Percentiles rank a stretch among this genome's conserved stretches.
Conservation (phyloP, 495 filamentous ascomycete species). For the Zalerion maritima region DNA sequence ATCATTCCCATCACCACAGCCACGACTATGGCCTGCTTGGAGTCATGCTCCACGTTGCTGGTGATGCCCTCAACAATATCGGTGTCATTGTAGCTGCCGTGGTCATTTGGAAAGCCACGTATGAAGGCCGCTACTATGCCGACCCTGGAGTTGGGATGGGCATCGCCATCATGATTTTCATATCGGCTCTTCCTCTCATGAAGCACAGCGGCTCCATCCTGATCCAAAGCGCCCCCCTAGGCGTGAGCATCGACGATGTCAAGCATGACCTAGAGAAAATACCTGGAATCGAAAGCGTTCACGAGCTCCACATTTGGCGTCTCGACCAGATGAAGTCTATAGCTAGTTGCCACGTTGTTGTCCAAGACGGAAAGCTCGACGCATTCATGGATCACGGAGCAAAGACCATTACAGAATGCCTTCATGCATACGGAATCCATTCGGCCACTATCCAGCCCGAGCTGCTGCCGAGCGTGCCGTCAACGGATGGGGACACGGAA, state of each 20-base stretch:
- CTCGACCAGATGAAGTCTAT: slow-evolving; percentile 80
- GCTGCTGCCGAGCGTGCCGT: slow-evolving; percentile 10
- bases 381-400: slow-evolving; percentile 75
- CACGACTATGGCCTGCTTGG: slow-evolving; percentile 50
- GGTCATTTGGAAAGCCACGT: slow-evolving; percentile 62
- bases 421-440: slow-evolving; percentile 89
- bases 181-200: slow-evolving; percentile 70
- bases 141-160: slow-evolving; percentile 73
- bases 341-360: slow-evolving; percentile 72
- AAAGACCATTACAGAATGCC: slow-evolving; percentile 57
- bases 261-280: slow-evolving; percentile 74
- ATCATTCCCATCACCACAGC: slow-evolving; percentile 13
- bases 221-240: slow-evolving; percentile 69
- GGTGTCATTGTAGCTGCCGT: slow-evolving; percentile 81
- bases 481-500: neutral
- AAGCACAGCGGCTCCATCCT: slow-evolving; percentile 81
- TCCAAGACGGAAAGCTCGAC: slow-evolving; percentile 40
- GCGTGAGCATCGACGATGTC: slow-evolving; percentile 68
- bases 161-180: slow-evolving; percentile 82
- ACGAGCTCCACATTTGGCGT: slow-evolving; percentile 92
- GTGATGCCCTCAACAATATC: slow-evolving; percentile 84
- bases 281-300: slow-evolving; percentile 64
- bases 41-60: slow-evolving; percentile 78
- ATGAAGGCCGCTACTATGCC: slow-evolving; percentile 43
- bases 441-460: slow-evolving; percentile 87